phyloP scores from a whole-genome alignment of 768 basidiomycete genomes.

The Psilocybe tampanensis region DNA sequence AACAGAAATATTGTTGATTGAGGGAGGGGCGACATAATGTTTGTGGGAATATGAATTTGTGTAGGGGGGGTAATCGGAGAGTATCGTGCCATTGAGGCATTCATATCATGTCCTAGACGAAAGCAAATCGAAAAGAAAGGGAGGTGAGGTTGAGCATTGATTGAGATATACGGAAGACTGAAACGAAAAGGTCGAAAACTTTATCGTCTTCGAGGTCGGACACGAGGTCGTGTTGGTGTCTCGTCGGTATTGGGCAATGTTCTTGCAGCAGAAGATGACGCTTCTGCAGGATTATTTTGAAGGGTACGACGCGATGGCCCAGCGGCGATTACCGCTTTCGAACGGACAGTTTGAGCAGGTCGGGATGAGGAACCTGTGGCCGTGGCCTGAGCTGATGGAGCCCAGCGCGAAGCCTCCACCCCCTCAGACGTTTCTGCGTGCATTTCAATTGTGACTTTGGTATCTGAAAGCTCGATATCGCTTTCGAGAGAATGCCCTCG shows the following conservation, averaged over 20 bases:
- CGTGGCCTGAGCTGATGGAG: constrained; percentile 15
- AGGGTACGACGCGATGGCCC: constrained; percentile 13
- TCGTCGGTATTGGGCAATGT: constrained; percentile 24
- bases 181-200: not conserved
- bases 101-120: not conserved
- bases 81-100: constrained; percentile 3
- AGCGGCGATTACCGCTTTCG: constrained; percentile 5
- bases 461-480: constrained; percentile 14
- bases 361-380: constrained; percentile 16
- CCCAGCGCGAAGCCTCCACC: constrained; percentile 36
- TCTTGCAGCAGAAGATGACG: constrained; percentile 10
- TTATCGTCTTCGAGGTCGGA: constrained; percentile 23
- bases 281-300: constrained; percentile 1
- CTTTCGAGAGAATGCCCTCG: constrained; percentile 4
- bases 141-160: not conserved
- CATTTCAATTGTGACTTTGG: constrained; percentile 14
- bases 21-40: not conserved
- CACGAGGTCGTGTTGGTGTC: constrained; percentile 26
- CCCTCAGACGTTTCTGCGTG: constrained; percentile 26
- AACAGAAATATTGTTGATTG: not conserved
- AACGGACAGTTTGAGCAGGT: constrained; percentile 10
- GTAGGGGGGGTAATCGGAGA: not conserved
- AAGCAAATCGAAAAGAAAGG: not conserved
- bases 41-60: constrained; percentile 2
- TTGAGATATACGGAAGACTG: constrained; percentile 3